Evolutionary conservation across 495 filamentous ascomycete genomes (phyloP).

Genomic region (Apodospora peruviana): DNA sequence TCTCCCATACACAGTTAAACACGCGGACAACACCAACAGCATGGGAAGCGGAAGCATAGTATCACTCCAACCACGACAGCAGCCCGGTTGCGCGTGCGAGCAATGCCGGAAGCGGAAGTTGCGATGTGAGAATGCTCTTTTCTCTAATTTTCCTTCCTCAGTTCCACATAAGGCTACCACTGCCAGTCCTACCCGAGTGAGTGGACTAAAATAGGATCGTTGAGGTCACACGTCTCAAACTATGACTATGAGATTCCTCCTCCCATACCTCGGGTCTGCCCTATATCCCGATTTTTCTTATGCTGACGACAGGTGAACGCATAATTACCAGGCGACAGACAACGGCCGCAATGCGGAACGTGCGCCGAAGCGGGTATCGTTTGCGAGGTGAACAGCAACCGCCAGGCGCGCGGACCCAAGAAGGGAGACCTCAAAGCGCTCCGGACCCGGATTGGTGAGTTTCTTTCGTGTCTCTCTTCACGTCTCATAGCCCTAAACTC

Average conservation of each 20-base stretch:
- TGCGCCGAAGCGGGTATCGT: slow-evolving; percentile 43
- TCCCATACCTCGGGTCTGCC: background rate
- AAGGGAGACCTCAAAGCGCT: slow-evolving; percentile 49
- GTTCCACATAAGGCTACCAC: too few relatives aligned
- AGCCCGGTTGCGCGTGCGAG: slow-evolving; percentile 41
- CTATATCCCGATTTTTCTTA: too few relatives aligned
- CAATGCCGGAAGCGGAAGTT: slow-evolving; percentile 46
- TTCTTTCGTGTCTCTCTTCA: background rate
- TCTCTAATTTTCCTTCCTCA: background rate
- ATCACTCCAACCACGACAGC: slow-evolving; percentile 29
- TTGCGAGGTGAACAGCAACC: slow-evolving; percentile 44
- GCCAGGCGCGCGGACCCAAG: slow-evolving; percentile 45
- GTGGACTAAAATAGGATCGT: too few relatives aligned
- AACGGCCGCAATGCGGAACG: slow-evolving; percentile 44
- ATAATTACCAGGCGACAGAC: slow-evolving; percentile 39
- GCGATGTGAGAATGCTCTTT: slow-evolving; percentile 24
- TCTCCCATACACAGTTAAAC: too few relatives aligned
- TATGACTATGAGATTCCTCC: background rate
- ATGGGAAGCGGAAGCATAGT: slow-evolving; percentile 3
- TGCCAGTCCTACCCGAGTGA: too few relatives aligned
- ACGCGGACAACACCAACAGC: too few relatives aligned
- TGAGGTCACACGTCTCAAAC: background rate
- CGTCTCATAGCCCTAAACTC: background rate
- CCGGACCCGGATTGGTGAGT: slow-evolving; percentile 42
- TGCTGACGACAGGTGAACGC: slow-evolving; percentile 2